Conservation (phyloP, 768 basidiomycete genomes). For the Leccinum boreale region DNA sequence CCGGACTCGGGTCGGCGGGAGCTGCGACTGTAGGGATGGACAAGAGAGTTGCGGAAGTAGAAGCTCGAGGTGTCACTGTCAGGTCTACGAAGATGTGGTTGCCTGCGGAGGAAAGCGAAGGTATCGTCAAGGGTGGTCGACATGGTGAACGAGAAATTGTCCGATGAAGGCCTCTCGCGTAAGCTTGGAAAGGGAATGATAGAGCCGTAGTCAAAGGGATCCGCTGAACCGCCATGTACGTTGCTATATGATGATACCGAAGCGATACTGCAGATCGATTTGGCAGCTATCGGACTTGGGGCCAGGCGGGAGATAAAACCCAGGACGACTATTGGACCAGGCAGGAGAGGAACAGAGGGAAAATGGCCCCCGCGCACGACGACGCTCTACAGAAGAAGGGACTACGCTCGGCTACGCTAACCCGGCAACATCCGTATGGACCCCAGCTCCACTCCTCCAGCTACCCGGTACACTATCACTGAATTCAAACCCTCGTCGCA, state of each 20-base stretch:
- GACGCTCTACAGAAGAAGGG: no score
- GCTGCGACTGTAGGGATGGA: constrained; percentile 40
- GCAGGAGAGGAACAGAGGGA: no score
- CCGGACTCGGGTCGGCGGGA: constrained; percentile 65
- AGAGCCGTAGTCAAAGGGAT: constrained; percentile 71
- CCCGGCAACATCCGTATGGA: no score
- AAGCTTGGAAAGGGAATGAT: constrained; percentile 42
- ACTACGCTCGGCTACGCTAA: no score
- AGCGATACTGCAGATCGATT: constrained; percentile 70
- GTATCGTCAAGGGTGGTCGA: constrained; percentile 63
- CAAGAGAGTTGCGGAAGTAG: constrained; percentile 47
- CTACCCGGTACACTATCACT: no score
- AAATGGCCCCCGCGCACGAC: no score
- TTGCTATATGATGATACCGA: constrained; percentile 78
- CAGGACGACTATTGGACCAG: constrained; percentile 40
- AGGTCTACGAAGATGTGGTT: constrained; percentile 47
- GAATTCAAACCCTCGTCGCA: no score
- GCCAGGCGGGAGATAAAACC: constrained; percentile 59
- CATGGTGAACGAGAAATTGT: constrained; percentile 57
- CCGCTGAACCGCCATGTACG: constrained; percentile 56
- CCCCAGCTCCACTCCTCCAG: no score
- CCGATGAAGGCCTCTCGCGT: constrained; percentile 53
- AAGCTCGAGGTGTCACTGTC: constrained; percentile 79
- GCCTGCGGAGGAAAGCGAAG: constrained; percentile 54
- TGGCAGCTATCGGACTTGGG: constrained; percentile 37